phyloP scores from a whole-genome alignment of 2,329 filamentous ascomycete species.

The Dryadomyces sulphureus region DNA sequence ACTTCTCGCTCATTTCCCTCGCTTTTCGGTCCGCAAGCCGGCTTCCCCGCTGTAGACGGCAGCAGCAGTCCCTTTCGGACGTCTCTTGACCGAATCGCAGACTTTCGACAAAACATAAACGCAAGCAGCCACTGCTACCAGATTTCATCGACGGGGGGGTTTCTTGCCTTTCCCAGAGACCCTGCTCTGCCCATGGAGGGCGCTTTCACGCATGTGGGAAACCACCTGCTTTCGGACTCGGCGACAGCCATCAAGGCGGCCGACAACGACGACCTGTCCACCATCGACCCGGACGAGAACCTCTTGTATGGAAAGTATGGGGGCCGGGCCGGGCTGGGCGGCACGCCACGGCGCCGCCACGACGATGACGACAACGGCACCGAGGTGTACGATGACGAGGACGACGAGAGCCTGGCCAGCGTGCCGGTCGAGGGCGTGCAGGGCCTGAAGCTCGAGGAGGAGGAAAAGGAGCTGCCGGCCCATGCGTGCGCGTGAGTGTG shows the following conservation, averaged over 20 bases:
- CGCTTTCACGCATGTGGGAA: constrained; percentile 77
- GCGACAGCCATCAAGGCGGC: constrained; percentile 78
- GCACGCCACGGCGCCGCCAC: constrained; percentile 47
- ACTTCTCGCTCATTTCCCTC: neutral
- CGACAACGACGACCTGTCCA: constrained; percentile 58
- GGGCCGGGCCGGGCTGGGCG: constrained; percentile 35
- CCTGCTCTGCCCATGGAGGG: constrained; percentile 51
- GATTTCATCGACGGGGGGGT: neutral
- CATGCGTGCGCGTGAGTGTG: constrained; percentile 89
- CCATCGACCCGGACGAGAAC: constrained; percentile 64
- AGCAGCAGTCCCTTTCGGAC: too few species aligned
- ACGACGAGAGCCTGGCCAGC: constrained; percentile 62
- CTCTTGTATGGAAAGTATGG: constrained; percentile 59
- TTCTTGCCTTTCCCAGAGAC: neutral
- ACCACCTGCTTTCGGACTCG: constrained; percentile 73
- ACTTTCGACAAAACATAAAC: neutral
- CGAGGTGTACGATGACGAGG: constrained; percentile 71
- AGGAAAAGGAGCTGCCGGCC: constrained; percentile 79
- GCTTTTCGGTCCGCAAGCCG: neutral
- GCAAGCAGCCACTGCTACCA: neutral
- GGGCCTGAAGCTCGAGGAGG: constrained; percentile 50
- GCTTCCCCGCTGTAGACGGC: too few species aligned
- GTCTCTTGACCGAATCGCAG: too few species aligned
- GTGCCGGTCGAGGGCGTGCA: constrained; percentile 64
- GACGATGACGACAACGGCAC: constrained; percentile 86